Conservation (phyloP, 2,329 filamentous ascomycete species). For the Lachnellula cervina region DNA sequence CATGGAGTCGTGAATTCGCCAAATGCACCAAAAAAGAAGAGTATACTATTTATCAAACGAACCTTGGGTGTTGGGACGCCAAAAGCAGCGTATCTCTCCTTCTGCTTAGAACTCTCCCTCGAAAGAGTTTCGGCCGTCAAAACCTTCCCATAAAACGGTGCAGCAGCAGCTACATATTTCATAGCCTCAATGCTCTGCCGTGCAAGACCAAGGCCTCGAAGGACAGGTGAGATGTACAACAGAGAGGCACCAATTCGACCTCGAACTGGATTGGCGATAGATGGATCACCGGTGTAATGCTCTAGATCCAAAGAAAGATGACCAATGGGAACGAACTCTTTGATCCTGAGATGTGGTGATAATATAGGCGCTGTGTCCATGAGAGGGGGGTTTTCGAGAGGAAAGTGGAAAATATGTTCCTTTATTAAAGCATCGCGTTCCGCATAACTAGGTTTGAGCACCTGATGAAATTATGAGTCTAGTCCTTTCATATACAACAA, state of each 20-base stretch:
- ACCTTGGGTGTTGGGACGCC: background rate
- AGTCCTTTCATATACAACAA: background rate
- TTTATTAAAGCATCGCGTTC: background rate
- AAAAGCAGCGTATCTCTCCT: background rate
- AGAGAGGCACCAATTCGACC: background rate
- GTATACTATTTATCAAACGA: background rate
- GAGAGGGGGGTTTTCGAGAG: background rate
- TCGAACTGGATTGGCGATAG: background rate
- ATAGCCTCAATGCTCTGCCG: background rate
- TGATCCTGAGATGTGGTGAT: background rate
- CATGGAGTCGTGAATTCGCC: background rate
- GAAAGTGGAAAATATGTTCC: background rate
- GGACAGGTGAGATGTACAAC: background rate
- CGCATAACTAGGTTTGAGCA: background rate
- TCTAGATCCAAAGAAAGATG: background rate
- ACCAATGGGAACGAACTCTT: background rate
- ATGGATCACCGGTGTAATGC: background rate
- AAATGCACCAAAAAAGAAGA: background rate
- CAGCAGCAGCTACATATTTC: background rate
- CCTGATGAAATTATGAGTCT: background rate
- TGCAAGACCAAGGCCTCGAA: background rate
- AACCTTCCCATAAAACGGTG: background rate
- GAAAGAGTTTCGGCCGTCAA: background rate
- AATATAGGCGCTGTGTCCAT: background rate
- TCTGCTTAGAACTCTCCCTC: background rate